phyloP scores from a whole-genome alignment of 2,329 filamentous ascomycete genomes.

The Trichoderma koningii region DNA sequence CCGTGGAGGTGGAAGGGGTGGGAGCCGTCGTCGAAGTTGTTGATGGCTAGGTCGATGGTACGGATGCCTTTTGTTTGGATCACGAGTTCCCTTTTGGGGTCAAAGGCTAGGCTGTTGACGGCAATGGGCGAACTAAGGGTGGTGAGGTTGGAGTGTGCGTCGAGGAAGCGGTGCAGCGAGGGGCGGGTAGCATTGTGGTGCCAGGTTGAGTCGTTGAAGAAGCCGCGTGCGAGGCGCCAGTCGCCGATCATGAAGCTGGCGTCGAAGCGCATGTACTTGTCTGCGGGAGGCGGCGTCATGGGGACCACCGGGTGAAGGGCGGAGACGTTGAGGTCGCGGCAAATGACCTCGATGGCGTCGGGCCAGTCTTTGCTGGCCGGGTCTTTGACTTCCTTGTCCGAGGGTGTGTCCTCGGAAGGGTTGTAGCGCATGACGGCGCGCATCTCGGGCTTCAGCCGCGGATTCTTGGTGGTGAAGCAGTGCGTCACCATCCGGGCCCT shows the following conservation, averaged over 20 bases:
- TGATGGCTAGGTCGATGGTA: constrained; percentile 60
- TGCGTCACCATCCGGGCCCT: constrained; percentile 53
- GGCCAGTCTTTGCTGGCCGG: constrained; percentile 52
- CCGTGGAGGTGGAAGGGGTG: constrained; percentile 60
- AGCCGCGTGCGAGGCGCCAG: constrained; percentile 55
- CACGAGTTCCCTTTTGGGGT: constrained; percentile 44
- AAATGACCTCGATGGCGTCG: constrained; percentile 50
- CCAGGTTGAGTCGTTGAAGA: constrained; percentile 57
- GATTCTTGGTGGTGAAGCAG: constrained; percentile 42
- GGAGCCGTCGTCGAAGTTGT: constrained; percentile 56
- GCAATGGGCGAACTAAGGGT: constrained; percentile 30
- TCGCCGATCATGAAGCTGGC: constrained; percentile 58
- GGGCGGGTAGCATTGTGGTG: constrained; percentile 42
- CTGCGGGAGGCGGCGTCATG: constrained; percentile 42
- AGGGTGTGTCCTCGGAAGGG: accelerated
- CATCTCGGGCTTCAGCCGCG: constrained; percentile 37
- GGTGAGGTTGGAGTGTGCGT: constrained; percentile 29
- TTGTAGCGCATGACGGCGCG: constrained; percentile 40
- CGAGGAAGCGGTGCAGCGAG: constrained; percentile 42
- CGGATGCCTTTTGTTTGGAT: constrained; percentile 54
- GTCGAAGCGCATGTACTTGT: constrained; percentile 49
- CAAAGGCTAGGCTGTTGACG: constrained; percentile 38
- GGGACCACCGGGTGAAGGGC: constrained; percentile 45
- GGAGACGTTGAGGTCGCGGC: constrained; percentile 56
- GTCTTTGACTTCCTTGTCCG: constrained; percentile 10